Percentiles rank a stretch among this genome's conserved stretches.
These are phyloP conservation scores for Chlorella sp. DNA, from an alignment of 139 green algal species.

Conservation along the genomic window DNA sequence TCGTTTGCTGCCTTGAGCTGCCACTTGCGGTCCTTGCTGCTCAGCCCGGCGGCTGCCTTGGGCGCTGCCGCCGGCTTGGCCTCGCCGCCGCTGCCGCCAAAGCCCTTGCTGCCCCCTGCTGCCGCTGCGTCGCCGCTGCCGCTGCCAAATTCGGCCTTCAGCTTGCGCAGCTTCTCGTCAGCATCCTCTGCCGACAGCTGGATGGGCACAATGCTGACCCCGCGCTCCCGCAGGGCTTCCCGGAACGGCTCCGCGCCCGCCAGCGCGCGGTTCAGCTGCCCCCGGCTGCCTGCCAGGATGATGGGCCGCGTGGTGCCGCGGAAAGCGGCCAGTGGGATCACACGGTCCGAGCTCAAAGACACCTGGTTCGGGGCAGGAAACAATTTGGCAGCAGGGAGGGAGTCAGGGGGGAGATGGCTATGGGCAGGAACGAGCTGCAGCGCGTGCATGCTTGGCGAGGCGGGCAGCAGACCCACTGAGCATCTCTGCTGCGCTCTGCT, in stretches of 20 bases:
- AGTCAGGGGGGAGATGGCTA: neutral
- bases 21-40: slow-evolving; percentile 67
- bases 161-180: slow-evolving; percentile 61
- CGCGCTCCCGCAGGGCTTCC: slow-evolving; percentile 73
- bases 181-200: slow-evolving; percentile 59
- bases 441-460: too few species aligned
- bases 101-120: neutral
- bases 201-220: slow-evolving; percentile 69
- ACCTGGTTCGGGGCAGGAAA: too few species aligned
- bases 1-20: slow-evolving; percentile 60
- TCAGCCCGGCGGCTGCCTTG: slow-evolving; percentile 46
- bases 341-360: slow-evolving; percentile 52
- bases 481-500: too few species aligned
- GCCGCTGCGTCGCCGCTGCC: neutral
- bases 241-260: slow-evolving; percentile 62
- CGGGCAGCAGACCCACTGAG: too few species aligned
- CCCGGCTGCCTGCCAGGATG: slow-evolving; percentile 76
- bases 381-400: neutral
- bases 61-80: slow-evolving; percentile 7
- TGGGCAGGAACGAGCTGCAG: too few species aligned
- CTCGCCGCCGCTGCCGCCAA: neutral
- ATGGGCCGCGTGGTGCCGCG: slow-evolving; percentile 80
- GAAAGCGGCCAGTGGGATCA: slow-evolving; percentile 83
- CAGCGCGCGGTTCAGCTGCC: slow-evolving; percentile 66
- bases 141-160: slow-evolving; percentile 73